phyloP scores from a whole-genome alignment of 805 yeast genomes.

The Debaryomyces maramus region DNA sequence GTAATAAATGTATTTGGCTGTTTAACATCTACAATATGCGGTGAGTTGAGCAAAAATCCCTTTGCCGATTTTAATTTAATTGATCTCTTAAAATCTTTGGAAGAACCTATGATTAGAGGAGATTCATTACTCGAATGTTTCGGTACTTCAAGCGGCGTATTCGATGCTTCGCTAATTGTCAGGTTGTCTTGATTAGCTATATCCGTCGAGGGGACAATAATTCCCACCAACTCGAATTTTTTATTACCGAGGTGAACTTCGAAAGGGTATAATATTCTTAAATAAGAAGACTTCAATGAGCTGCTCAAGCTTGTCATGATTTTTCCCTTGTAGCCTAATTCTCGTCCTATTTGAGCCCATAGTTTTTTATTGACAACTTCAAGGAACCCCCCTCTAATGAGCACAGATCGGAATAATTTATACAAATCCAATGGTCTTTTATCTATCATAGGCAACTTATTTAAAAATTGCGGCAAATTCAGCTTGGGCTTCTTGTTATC shows the following conservation, averaged over 20 bases:
- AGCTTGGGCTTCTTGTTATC: slow-evolving; percentile 5
- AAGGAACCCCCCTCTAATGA: slow-evolving; percentile 64
- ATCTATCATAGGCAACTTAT: slow-evolving; percentile 65
- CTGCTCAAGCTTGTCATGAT: slow-evolving; percentile 72
- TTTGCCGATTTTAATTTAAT: slow-evolving; percentile 46
- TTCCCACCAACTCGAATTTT: slow-evolving; percentile 18
- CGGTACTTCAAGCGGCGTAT: neutral
- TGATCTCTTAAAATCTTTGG: slow-evolving; percentile 46
- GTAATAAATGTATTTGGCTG: slow-evolving; percentile 18
- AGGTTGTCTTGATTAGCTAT: slow-evolving; percentile 7
- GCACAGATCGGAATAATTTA: slow-evolving; percentile 56
- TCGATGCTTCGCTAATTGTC: slow-evolving; percentile 2
- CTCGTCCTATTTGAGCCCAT: slow-evolving; percentile 86
- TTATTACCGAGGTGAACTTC: slow-evolving; percentile 21
- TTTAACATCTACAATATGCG: slow-evolving; percentile 46
- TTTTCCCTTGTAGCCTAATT: slow-evolving; percentile 71
- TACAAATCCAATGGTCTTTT: slow-evolving; percentile 65
- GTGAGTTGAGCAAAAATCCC: slow-evolving; percentile 53
- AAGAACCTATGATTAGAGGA: slow-evolving; percentile 48
- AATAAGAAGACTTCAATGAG: slow-evolving; percentile 60
- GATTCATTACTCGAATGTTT: slow-evolving; percentile 5
- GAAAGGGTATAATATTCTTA: slow-evolving; percentile 38
- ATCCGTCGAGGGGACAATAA: neutral
- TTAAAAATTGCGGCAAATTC: slow-evolving; percentile 10
- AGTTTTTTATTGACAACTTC: slow-evolving; percentile 62